phyloP scores from a whole-genome alignment of 441 rosid species.

The Syzygium syzygioides region DNA sequence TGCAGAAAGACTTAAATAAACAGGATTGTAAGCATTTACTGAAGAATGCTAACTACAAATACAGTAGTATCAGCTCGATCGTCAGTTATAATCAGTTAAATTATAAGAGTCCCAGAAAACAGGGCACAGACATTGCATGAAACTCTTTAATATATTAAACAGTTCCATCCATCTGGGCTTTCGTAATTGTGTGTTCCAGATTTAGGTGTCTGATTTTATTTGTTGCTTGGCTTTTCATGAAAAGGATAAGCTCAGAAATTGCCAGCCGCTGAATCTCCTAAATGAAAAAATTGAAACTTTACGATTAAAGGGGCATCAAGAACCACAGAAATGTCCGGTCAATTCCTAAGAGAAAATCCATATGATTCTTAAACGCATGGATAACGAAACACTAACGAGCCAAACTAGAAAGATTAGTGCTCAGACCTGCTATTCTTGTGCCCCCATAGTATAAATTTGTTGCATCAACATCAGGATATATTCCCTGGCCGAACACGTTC shows the following conservation, averaged over 20 bases:
- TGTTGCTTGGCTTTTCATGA: background rate
- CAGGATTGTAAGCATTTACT: background rate
- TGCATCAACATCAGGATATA: slow-evolving; percentile 75
- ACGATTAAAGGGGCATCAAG: background rate
- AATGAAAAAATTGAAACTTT: background rate
- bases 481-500: slow-evolving; percentile 66
- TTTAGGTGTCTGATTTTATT: background rate
- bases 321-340: background rate
- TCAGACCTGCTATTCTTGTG: slow-evolving; percentile 66
- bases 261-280: background rate
- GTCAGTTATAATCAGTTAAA: background rate
- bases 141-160: background rate
- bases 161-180: background rate
- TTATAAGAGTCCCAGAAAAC: background rate
- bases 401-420: slow-evolving; percentile 8
- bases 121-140: background rate
- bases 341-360: background rate
- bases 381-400: background rate
- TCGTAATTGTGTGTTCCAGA: background rate
- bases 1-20: background rate
- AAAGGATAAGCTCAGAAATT: background rate
- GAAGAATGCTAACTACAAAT: background rate
- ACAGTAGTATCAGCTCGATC: background rate
- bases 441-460: slow-evolving; percentile 90
- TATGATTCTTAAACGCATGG: fast-evolving